phyloP scores from a whole-genome alignment of 2,329 filamentous ascomycete species.

The Xylariaceae sp. region DNA sequence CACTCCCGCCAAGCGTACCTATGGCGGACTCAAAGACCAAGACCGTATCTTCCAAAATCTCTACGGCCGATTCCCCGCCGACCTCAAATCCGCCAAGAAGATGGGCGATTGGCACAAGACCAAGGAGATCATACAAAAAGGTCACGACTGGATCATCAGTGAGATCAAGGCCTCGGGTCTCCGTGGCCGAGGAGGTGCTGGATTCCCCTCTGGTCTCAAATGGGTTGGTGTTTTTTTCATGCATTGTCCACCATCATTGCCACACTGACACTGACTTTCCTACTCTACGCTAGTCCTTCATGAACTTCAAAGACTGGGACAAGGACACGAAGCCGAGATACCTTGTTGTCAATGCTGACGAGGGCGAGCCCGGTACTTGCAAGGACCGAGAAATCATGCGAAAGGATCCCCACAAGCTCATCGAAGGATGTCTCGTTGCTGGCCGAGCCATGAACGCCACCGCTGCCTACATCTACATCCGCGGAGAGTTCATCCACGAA shows the following conservation, averaged over 20 bases:
- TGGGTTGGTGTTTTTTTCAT: constrained; percentile 61
- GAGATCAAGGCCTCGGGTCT: constrained; percentile 97
- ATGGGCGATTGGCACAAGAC: constrained; percentile 99
- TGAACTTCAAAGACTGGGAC: constrained; percentile 99
- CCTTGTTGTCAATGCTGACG: constrained; percentile 95
- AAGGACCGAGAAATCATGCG: constrained; percentile 99
- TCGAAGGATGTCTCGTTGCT: constrained; percentile 94
- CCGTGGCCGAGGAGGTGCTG: constrained; percentile 91
- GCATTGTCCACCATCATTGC: neutral
- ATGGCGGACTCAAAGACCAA: constrained; percentile 90
- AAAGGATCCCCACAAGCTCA: constrained; percentile 98
- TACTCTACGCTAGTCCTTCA: constrained; percentile 69
- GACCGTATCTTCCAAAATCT: constrained; percentile 99
- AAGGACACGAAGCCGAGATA: constrained; percentile 96
- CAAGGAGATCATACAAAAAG: constrained; percentile 96
- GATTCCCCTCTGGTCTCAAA: constrained; percentile 97
- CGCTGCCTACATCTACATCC: constrained; percentile 98
- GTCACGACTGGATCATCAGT: constrained; percentile 97
- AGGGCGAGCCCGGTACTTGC: constrained; percentile 97
- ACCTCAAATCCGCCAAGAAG: constrained; percentile 91
- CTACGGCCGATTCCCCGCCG: constrained; percentile 86
- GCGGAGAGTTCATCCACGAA: constrained; percentile 96
- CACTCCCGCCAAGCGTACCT: constrained; percentile 60
- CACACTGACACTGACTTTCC: neutral
- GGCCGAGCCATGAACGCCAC: constrained; percentile 98